A percentile compares a stretch with the other conserved stretches of the same genome.
Evolutionary conservation across 2,329 filamentous ascomycete genomes (phyloP).

Genomic region (Madurella mycetomatis): DNA sequence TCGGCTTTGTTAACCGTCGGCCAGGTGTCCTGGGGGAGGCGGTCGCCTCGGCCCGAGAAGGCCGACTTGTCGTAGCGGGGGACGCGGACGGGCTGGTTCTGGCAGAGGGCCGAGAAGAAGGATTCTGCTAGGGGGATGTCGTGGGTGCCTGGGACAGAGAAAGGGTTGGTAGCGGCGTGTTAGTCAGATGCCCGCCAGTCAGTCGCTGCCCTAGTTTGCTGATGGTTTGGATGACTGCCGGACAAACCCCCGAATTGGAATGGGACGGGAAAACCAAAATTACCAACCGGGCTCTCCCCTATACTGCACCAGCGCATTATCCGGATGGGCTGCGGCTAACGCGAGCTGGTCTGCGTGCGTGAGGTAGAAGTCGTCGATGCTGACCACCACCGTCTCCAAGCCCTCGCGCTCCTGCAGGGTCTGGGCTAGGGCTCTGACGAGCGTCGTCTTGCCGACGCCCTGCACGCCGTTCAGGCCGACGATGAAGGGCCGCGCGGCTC

Average conservation of each 20-base stretch:
- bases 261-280: conserved; percentile 9
- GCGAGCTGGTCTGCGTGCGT: conserved; percentile 62
- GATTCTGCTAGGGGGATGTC: conserved; percentile 61
- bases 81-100: conserved; percentile 50
- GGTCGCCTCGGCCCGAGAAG: conserved; percentile 71
- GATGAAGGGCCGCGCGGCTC: conserved; percentile 62
- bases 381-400: conserved; percentile 65
- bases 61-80: conserved; percentile 82
- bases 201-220: background rate
- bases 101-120: conserved; percentile 58
- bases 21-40: conserved; percentile 61
- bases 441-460: conserved; percentile 86
- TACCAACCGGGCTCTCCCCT: conserved; percentile 71
- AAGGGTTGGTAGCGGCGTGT: background rate
- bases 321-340: conserved; percentile 60
- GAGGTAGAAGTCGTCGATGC: conserved; percentile 88
- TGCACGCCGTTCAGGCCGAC: conserved; percentile 89
- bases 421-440: conserved; percentile 63
- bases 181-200: background rate
- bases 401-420: conserved; percentile 54
- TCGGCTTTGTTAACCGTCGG: conserved; percentile 42
- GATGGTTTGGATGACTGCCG: background rate
- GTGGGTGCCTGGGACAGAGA: conserved; percentile 51
- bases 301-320: conserved; percentile 73
- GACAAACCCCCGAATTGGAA: background rate